Evolutionary conservation across 176 grass and related monocot genomes (phyloP).

Genomic region (Pontederia crassipes): DNA sequence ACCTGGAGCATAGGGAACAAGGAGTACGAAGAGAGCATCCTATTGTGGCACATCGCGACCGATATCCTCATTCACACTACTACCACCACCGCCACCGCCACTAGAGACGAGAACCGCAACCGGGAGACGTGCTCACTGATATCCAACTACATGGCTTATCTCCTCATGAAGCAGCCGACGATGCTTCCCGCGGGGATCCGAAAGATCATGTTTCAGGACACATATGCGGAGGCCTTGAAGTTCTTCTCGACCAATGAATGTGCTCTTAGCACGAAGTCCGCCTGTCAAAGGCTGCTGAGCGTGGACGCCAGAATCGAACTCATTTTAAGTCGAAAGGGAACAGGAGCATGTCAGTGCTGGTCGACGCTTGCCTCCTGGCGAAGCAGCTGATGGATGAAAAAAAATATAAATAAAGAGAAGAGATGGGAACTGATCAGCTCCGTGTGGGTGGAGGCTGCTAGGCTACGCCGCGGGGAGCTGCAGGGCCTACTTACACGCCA

Average conservation of each 20-base stretch:
- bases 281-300: background rate
- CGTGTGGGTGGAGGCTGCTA: slow-evolving; percentile 14
- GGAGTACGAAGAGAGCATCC: slow-evolving; percentile 30
- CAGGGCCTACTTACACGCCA: background rate
- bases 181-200: slow-evolving; percentile 42
- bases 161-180: slow-evolving; percentile 27
- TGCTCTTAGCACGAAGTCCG: background rate
- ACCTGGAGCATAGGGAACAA: slow-evolving; percentile 16
- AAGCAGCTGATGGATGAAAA: slow-evolving; percentile 7
- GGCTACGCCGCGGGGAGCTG: background rate
- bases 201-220: slow-evolving; percentile 41
- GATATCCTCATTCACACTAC: slow-evolving; percentile 16
- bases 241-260: slow-evolving; percentile 11
- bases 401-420: background rate
- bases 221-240: slow-evolving; percentile 37
- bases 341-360: slow-evolving; percentile 47
- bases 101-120: background rate
- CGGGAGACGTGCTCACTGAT: background rate
- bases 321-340: slow-evolving; percentile 35
- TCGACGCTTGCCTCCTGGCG: slow-evolving; percentile 36
- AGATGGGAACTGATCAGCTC: background rate
- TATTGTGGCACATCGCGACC: slow-evolving; percentile 38
- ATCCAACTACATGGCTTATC: slow-evolving; percentile 44
- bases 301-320: slow-evolving; percentile 1
- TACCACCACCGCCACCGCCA: too few species aligned